Percentiles rank a stretch among this genome's conserved stretches.
Evolutionary conservation across 2,329 filamentous ascomycete genomes (phyloP).

Genomic region (Dactylella cylindrospora): DNA sequence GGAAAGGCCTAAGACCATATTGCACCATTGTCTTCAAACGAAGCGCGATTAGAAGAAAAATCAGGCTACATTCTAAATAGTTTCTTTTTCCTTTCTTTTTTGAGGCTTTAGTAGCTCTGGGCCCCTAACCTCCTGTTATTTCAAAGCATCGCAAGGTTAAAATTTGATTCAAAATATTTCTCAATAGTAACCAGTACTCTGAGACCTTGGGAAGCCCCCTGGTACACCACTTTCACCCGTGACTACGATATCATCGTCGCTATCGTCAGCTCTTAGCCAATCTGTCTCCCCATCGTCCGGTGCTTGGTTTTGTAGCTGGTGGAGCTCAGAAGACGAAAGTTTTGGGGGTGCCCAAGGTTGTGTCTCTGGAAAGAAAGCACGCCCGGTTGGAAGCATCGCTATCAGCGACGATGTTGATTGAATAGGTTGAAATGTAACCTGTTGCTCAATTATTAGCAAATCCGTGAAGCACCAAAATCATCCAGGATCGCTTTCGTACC

Average conservation of each 20-base stretch:
- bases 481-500: constrained; percentile 55
- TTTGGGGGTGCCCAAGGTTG: constrained; percentile 39
- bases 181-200: constrained; percentile 40
- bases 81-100: too few species aligned
- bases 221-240: constrained; percentile 11
- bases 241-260: constrained; percentile 18
- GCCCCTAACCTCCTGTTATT: constrained; percentile 2
- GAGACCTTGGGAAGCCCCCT: constrained; percentile 34
- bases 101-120: constrained; percentile 16
- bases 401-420: constrained; percentile 25
- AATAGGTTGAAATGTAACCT: constrained; percentile 41
- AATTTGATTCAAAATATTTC: neutral
- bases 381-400: constrained; percentile 17
- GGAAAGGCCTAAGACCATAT: constrained; percentile 21
- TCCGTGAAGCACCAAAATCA: too few species aligned
- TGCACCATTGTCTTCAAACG: neutral
- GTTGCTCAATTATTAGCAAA: too few species aligned
- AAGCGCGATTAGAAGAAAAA: too few species aligned
- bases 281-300: constrained; percentile 29
- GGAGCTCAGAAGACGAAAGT: constrained; percentile 27
- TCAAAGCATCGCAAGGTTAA: neutral
- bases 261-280: constrained; percentile 38
- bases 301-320: constrained; percentile 26
- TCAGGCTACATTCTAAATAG: too few species aligned
- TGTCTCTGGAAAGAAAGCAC: constrained; percentile 24